These are phyloP conservation scores for Alternaria rosae DNA, from an alignment of 2,329 filamentous ascomycete species.

Conservation along the genomic window DNA sequence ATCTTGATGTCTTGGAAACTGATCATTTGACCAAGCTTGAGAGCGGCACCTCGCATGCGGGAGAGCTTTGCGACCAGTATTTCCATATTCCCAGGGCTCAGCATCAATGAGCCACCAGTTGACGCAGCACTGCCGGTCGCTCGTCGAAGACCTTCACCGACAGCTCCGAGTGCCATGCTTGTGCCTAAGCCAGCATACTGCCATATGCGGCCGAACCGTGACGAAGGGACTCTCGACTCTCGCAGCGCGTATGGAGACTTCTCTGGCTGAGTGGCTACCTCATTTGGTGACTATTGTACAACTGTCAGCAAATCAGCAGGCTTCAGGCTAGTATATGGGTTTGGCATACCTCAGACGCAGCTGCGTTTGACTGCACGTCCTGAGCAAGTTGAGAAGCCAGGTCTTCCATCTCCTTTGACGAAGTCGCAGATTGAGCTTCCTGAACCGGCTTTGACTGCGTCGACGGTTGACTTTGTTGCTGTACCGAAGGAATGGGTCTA, in stretches of 20 bases:
- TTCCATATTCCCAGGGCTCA: conserved; percentile 91
- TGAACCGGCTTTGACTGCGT: conserved; percentile 16
- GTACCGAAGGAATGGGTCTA: conserved; percentile 6
- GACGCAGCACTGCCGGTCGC: conserved; percentile 71
- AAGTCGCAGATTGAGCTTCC: conserved; percentile 20
- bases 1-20: conserved; percentile 98
- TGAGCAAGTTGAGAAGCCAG: conserved; percentile 58
- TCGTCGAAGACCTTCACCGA: conserved; percentile 83
- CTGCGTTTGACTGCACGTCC: conserved; percentile 46
- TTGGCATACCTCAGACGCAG: conserved; percentile 38
- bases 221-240: conserved; percentile 90
- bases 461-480: conserved; percentile 22
- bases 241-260: conserved; percentile 71
- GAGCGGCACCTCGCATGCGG: conserved; percentile 93
- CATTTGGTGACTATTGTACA: conserved; percentile 40
- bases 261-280: conserved; percentile 35
- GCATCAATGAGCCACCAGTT: conserved; percentile 75
- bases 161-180: conserved; percentile 92
- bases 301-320: conserved; percentile 59
- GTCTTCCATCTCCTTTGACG: conserved; percentile 52
- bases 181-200: conserved; percentile 93
- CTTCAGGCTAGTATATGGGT: conserved; percentile 7
- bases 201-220: conserved; percentile 86
- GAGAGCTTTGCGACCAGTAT: conserved; percentile 91
- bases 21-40: conserved; percentile 98